Evolutionary conservation across 257 asterid genomes (phyloP).

Genomic region (Nicotiana obtusifolia): DNA sequence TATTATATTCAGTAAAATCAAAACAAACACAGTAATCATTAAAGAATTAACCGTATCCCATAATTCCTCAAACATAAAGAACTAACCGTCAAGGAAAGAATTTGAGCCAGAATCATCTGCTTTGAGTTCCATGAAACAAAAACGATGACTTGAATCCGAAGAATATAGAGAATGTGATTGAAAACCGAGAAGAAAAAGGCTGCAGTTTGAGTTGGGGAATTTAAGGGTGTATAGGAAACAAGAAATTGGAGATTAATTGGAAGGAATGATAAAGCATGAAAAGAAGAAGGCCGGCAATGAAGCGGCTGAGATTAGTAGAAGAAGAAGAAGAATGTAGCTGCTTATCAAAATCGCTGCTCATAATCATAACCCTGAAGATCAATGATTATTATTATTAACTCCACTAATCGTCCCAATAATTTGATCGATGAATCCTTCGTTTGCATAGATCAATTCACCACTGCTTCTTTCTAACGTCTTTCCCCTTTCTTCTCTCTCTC

Average conservation of each 20-base stretch:
- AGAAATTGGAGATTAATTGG: constrained; percentile 83
- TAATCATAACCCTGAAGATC: constrained; percentile 26
- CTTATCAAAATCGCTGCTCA: constrained; percentile 68
- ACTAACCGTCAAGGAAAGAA: constrained; percentile 44
- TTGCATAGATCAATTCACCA: not conserved
- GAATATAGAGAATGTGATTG: not conserved
- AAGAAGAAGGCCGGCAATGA: constrained; percentile 81
- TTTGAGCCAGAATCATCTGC: constrained; percentile 25
- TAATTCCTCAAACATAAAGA: not conserved
- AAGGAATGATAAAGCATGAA: constrained; percentile 80
- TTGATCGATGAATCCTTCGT: not conserved
- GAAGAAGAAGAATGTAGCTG: constrained; percentile 48
- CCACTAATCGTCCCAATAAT: not conserved
- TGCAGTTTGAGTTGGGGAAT: not conserved
- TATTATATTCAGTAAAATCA: not conserved
- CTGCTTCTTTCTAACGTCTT: not conserved
- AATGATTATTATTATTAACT: too few species aligned
- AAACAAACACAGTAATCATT: not conserved
- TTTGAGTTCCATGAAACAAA: constrained; percentile 41
- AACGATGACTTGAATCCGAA: not conserved
- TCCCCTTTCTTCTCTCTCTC: not conserved
- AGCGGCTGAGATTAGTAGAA: constrained; percentile 60
- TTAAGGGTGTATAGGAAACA: constrained; percentile 90
- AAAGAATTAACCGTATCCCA: not conserved
- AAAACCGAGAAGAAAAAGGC: not conserved